Evolutionary conservation across 345 rosid species (phyloP), one percentile per base, ranked within the genome.

Genomic region (Noccaea bulbosa): DNA sequence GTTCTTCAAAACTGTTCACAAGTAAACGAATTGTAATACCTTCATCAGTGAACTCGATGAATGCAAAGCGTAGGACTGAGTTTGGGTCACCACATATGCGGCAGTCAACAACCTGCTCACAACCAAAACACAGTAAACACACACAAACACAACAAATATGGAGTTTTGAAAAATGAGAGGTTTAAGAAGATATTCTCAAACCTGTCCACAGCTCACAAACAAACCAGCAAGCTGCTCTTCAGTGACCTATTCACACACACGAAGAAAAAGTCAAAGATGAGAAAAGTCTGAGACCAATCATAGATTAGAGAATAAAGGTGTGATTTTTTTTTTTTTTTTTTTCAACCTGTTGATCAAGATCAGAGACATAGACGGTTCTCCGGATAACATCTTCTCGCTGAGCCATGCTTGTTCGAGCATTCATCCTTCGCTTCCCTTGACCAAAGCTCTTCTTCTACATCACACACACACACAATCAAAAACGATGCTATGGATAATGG

Each of bases 151-250:
- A n/a, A 48, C 51, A n/a, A 61, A 16, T 20, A 61, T 11, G 8
- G 22, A 30, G 38, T 20, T 50, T 6, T 8, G 58, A 0, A 4
- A 4, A 24, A 47, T 41, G 40, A 16, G 56, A 53, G 62, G 16
- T 30, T 54, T 32, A 70, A 54, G 44, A 68, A 46, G 80, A 75
- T 55, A 15, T 11, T 53, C 50, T 20, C 8, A 30, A 65, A 92
- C 98, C 95, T 92, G 97, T 24, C 98, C 97, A 79, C 95, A 88
- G 62, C 47, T 45, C 8, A 92, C 78, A 78, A 92, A 92, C 51
- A 92, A 81, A 75, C 88, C 88, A 47, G 95, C 98, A 75, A 92
- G 98, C 84, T 92, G 98, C 82, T 92, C 98, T 80, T 92, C 98
- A 38, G 98, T 92, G 69, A 92, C 97, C 98, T 92, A 60, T 7